Base-by-base conservation (phyloP, 345 rosid genomes). In the Dipteronia dyeriana region DNA sequence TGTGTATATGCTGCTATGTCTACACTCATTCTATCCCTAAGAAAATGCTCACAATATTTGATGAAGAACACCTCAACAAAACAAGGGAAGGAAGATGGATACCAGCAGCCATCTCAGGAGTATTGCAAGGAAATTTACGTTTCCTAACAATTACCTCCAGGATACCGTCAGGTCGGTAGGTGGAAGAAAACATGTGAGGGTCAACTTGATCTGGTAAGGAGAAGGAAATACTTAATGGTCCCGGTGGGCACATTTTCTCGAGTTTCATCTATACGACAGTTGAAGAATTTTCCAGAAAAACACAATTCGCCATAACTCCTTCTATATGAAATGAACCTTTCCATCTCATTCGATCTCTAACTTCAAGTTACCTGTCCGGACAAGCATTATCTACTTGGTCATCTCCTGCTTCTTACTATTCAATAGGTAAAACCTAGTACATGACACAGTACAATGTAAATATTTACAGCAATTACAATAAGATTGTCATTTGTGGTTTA, bases 321-420 rank as follows among this genome's bases (percentile, higher is more conserved):
- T 81, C 59, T 73, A 93, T 81, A 61, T 79, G 38, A 31, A 31
- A 4, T 31, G 72, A 75, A 95, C 91, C 78, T 75, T 86, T 29
- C 97, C 98, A 64, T 88, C 81, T 1, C 82, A 75, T 74, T 81
- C 72, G 39, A 92, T 83, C 68, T 84, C 89, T 31, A 91, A 90
- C 78, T 77, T 88, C 60, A 93, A 23, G 57, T 81, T 82, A 82
- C 86, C 98, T 91, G 82, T 74, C 38, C 23, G 41, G 19, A 67
- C 61, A 66, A 84, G 66, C 80, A 75, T 45, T 54, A 70, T 29
- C 45, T 53, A 22, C 9, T 38, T 31, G 13, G 56, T 64, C 47
- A 77, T 45, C 71, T 39, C 49, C 67, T 41, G 8, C 51, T 19
- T 54, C 47, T 14, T 25, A 5, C 65, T 13, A 57, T 65, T 53